These are phyloP conservation scores for Cryptosporidium parvum DNA, from an alignment of 169 alveolate species.

Conservation along the genomic window DNA sequence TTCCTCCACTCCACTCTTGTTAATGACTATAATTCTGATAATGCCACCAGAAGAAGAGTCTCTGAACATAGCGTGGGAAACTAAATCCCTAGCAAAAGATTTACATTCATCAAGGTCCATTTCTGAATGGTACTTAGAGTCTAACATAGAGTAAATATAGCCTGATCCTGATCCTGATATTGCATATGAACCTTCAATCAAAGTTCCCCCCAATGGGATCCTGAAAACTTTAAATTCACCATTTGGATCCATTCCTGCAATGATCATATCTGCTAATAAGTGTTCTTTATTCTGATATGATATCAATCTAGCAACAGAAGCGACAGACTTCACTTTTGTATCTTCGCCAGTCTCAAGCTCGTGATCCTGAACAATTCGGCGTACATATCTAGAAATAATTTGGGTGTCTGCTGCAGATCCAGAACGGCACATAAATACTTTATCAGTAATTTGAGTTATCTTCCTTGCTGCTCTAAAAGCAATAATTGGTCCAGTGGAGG, in stretches of 20 bases:
- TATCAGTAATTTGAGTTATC: conserved; percentile 88
- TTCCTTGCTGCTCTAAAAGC: conserved; percentile 92
- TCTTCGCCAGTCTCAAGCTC: conserved; percentile 74
- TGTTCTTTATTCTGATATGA: conserved; percentile 88
- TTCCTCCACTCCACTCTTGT: conserved; percentile 44
- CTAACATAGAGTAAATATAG: conserved; percentile 90
- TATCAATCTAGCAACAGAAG: conserved; percentile 83
- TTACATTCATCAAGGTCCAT: conserved; percentile 90
- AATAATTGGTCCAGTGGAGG: conserved; percentile 92
- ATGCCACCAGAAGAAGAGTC: conserved; percentile 94
- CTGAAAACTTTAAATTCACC: conserved; percentile 88
- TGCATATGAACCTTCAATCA: conserved; percentile 85
- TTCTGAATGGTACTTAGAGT: conserved; percentile 85
- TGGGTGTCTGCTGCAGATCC: conserved; percentile 97
- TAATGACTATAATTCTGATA: conserved; percentile 82
- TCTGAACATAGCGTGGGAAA: conserved; percentile 90
- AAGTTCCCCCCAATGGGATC: conserved; percentile 92
- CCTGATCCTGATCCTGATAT: conserved; percentile 94
- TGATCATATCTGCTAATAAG: conserved; percentile 89
- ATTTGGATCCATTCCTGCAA: conserved; percentile 91
- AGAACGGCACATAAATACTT: conserved; percentile 91
- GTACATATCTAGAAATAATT: conserved; percentile 75
- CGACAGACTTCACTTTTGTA: conserved; percentile 81
- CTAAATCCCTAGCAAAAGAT: conserved; percentile 83
- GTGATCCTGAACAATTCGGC: conserved; percentile 52